Conservation (phyloP, 441 rosid genomes). For the Euphorbia celastroides region DNA sequence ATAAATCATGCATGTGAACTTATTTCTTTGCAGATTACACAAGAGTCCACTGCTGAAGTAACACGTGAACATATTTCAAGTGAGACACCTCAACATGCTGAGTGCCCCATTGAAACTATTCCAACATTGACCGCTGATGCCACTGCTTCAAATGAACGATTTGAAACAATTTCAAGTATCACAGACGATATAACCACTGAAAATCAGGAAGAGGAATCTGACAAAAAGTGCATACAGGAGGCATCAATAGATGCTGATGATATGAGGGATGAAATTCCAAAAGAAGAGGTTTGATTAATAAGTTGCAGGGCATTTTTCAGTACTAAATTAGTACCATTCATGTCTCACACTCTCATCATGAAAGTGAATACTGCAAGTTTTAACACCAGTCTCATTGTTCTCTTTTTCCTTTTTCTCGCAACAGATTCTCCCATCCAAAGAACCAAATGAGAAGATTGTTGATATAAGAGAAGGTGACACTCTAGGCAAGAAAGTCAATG, state of each 20-base stretch:
- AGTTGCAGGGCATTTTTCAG: not conserved
- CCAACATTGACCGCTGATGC: not conserved
- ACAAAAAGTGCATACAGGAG: constrained; percentile 6
- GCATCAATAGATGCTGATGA: not conserved
- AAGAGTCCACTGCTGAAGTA: constrained; percentile 16
- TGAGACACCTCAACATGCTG: constrained; percentile 11
- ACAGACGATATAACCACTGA: constrained; percentile 7
- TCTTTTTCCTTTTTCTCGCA: constrained; percentile 14
- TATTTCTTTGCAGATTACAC: constrained; percentile 17
- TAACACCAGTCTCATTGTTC: not conserved
- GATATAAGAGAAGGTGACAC: constrained; percentile 25
- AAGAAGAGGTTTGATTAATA: constrained; percentile 5
- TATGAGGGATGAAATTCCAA: not conserved
- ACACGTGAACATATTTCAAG: constrained; percentile 8
- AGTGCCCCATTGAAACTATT: constrained; percentile 11
- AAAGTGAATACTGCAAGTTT: not conserved
- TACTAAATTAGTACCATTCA: not conserved
- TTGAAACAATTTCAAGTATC: constrained; percentile 8
- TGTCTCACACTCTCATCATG: not conserved
- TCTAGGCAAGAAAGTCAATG: constrained; percentile 16
- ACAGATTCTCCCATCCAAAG: constrained; percentile 22
- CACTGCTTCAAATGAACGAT: constrained; percentile 8
- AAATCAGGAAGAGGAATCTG: not conserved
- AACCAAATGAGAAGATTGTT: constrained; percentile 16
- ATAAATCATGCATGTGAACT: constrained; percentile 3